Conservation (phyloP, 306 rosid genomes). For the Biancaea sappan region DNA sequence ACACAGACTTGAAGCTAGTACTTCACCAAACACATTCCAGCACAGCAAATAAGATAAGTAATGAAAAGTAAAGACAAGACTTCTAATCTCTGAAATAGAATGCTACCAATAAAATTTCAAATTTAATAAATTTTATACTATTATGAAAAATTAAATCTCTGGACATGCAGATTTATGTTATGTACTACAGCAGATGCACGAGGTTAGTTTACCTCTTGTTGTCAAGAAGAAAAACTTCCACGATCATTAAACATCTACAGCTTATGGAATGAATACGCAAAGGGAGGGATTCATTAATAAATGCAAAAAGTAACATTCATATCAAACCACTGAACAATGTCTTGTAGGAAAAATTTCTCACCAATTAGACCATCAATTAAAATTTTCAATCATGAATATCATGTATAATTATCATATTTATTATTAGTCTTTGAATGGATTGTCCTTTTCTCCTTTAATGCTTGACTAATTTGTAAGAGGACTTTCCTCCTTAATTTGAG, state of each 20-base stretch:
- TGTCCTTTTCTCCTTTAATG: no score
- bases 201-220: no score
- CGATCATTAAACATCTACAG: conserved; percentile 17
- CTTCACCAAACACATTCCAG: conserved; percentile 21
- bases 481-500: no score
- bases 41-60: neutral
- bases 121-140: neutral
- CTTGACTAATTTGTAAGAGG: no score
- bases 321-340: neutral
- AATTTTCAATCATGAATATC: neutral
- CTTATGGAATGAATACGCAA: neutral
- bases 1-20: conserved; percentile 3
- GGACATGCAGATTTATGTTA: conserved; percentile 17
- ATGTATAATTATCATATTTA: no score
- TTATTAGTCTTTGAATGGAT: no score
- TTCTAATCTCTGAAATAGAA: conserved; percentile 19
- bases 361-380: neutral
- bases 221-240: neutral
- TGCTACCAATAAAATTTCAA: neutral
- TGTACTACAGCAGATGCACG: neutral
- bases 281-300: no score
- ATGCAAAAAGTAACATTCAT: neutral
- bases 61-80: conserved; percentile 5
- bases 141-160: neutral
- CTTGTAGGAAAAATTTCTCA: no score